A percentile compares a stretch with the other conserved stretches of the same genome.
Conservation (phyloP, 1,139 yeast genomes). For the Blastobotrys indianensis region DNA sequence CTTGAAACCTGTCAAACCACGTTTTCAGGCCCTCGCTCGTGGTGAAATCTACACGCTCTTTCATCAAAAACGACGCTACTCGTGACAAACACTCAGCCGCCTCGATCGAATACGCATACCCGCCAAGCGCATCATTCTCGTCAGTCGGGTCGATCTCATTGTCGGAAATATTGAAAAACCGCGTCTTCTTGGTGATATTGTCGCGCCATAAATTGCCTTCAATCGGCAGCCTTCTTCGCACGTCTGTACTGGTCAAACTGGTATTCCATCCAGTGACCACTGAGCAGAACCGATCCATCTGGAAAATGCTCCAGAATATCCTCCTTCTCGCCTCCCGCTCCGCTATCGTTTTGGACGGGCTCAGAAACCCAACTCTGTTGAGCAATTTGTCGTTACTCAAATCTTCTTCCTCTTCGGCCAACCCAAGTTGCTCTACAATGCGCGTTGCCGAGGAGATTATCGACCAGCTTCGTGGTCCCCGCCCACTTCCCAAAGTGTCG, state of each 20-base stretch:
- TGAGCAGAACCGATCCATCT: constrained; percentile 25
- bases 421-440: constrained; percentile 21
- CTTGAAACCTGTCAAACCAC: constrained; percentile 18
- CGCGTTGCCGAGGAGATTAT: constrained; percentile 20
- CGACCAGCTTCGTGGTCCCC: constrained; percentile 24
- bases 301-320: constrained; percentile 24
- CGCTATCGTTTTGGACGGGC: constrained; percentile 4
- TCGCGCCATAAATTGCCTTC: constrained; percentile 18
- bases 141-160: constrained; percentile 6
- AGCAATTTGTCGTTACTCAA: neutral
- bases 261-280: constrained; percentile 25
- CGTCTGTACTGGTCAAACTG: constrained; percentile 17
- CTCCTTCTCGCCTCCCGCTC: constrained; percentile 17
- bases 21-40: constrained; percentile 12
- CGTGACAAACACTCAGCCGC: constrained; percentile 22
- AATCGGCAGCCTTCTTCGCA: constrained; percentile 20
- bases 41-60: constrained; percentile 12
- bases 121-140: constrained; percentile 21
- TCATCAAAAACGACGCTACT: constrained; percentile 17
- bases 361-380: constrained; percentile 6
- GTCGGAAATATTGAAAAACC: constrained; percentile 20
- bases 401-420: constrained; percentile 17
- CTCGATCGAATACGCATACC: constrained; percentile 23
- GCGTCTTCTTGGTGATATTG: constrained; percentile 14
- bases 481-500: constrained; percentile 24